A percentile compares a stretch with the other conserved stretches of the same genome.
These are phyloP conservation scores for Acanthamoeba lenticulata DNA, from an alignment of 208 protist genomes.

Conservation along the genomic window DNA sequence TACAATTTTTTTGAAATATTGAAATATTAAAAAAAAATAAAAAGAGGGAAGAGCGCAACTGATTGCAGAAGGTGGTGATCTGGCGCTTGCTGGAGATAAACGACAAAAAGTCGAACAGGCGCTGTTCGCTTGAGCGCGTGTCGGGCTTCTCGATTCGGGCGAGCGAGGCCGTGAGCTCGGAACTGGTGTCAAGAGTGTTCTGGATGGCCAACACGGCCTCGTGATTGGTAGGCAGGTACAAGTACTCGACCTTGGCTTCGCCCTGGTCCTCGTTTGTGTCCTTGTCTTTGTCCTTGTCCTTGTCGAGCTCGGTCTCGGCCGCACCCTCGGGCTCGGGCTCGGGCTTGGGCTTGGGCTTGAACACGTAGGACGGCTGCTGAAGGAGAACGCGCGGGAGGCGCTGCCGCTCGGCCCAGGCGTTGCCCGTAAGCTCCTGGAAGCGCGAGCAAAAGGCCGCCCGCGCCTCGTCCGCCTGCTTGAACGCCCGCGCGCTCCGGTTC, in stretches of 20 bases:
- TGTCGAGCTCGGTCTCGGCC: not conserved
- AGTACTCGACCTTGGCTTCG: not conserved
- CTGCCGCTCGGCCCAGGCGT: not conserved
- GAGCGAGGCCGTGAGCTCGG: not conserved
- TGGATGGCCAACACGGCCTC: not conserved
- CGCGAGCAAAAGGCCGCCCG: not conserved
- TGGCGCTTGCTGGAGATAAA: not conserved
- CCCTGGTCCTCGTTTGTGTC: not conserved
- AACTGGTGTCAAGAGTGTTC: not conserved
- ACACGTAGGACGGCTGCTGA: not conserved
- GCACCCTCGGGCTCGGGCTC: too few species aligned
- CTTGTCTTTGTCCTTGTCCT: not conserved
- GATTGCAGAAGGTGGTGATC: not conserved
- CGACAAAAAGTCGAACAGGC: not conserved
- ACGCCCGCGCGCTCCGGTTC: too few species aligned
- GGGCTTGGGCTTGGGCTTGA: not conserved
- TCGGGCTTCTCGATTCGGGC: not conserved
- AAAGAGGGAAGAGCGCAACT: not conserved
- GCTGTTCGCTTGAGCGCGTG: not conserved
- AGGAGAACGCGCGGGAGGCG: not conserved
- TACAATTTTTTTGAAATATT: not conserved
- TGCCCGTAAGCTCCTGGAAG: not conserved
- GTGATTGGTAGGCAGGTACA: conserved; percentile 4
- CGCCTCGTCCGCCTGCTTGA: not conserved
- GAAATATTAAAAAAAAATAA: not conserved